These are phyloP conservation scores for Borealophlyctis nickersoniae DNA, from an alignment of 192 early-diverging fungal genomes.

Conservation along the genomic window DNA sequence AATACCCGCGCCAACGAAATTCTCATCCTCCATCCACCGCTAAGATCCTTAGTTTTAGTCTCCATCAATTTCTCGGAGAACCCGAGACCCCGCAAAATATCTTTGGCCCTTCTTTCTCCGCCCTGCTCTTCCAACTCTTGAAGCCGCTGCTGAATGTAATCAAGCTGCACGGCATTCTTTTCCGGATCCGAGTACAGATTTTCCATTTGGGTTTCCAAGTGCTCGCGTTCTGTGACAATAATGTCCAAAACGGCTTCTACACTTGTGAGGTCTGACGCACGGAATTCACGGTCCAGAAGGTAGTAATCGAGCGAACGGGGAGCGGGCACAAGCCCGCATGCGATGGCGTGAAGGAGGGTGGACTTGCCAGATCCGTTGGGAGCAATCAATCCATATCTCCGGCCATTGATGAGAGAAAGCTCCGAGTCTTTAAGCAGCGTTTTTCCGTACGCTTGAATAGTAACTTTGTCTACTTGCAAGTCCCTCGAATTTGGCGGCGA, in stretches of 20 bases:
- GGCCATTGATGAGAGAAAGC: constrained; percentile 42
- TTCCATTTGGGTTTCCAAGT: constrained; percentile 36
- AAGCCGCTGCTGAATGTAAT: constrained; percentile 29
- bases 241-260: constrained; percentile 28
- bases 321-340: constrained; percentile 37
- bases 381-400: constrained; percentile 66
- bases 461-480: constrained; percentile 27
- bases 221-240: constrained; percentile 18
- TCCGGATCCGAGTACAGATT: constrained; percentile 29
- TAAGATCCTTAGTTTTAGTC: constrained; percentile 37
- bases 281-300: constrained; percentile 34
- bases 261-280: constrained; percentile 22
- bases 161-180: constrained; percentile 30
- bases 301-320: constrained; percentile 25
- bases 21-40: constrained; percentile 50
- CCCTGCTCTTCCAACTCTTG: constrained; percentile 18
- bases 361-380: constrained; percentile 69
- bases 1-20: constrained; percentile 42
- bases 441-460: constrained; percentile 29
- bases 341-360: constrained; percentile 57
- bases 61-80: constrained; percentile 27
- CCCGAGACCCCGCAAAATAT: constrained; percentile 27
- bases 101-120: constrained; percentile 20
- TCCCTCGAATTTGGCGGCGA: constrained; percentile 30
- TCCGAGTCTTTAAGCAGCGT: constrained; percentile 30